Evolutionary conservation across 2,329 filamentous ascomycete genomes (phyloP).

Genomic region (Cladosporium colombiae): DNA sequence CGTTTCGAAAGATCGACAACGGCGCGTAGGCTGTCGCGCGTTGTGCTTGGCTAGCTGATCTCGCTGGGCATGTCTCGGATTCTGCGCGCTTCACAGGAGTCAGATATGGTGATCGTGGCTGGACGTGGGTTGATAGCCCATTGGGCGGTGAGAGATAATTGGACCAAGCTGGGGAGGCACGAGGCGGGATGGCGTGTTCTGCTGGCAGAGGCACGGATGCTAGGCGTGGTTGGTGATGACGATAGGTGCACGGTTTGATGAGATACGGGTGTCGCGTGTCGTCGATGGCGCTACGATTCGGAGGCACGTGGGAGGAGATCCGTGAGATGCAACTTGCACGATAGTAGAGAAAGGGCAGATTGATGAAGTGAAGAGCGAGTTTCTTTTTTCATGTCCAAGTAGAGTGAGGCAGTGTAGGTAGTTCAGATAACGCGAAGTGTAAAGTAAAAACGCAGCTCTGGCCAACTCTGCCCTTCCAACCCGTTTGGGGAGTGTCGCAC

Average conservation of each 20-base stretch:
- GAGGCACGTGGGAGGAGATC: neutral
- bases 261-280: neutral
- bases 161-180: neutral
- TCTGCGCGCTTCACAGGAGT: neutral
- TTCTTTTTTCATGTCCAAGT: neutral
- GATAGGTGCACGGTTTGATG: neutral
- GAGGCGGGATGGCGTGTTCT: neutral
- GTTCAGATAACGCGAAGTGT: neutral
- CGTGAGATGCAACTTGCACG: neutral
- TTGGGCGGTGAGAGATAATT: neutral
- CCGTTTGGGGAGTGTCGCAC: neutral
- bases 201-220: neutral
- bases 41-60: neutral
- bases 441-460: neutral
- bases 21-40: neutral
- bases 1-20: neutral
- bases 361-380: neutral
- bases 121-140: neutral
- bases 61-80: neutral
- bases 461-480: slow-evolving; percentile 1
- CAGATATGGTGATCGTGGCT: neutral
- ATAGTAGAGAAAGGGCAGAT: neutral
- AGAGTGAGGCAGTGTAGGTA: neutral
- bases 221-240: neutral
- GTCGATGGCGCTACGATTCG: neutral